These are phyloP conservation scores for Bipolaris victoriae DNA, from an alignment of 2,329 filamentous ascomycete genomes.

Conservation along the genomic window DNA sequence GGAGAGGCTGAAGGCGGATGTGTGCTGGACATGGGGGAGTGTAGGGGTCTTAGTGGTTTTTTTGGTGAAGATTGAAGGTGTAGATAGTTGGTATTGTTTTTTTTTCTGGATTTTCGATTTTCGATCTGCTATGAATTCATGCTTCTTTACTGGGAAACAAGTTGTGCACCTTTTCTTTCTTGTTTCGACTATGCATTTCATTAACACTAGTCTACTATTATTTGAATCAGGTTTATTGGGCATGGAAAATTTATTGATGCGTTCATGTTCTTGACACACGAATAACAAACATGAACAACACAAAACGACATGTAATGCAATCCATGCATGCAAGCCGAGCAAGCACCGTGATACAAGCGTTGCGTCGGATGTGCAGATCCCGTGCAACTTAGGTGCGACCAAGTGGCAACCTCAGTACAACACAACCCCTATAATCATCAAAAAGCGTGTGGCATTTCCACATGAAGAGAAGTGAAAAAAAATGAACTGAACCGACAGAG, in stretches of 20 bases:
- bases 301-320: constrained; percentile 11
- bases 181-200: too few species aligned
- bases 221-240: too few species aligned
- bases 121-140: constrained; percentile 4
- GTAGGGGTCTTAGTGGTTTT: too few species aligned
- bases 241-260: background rate
- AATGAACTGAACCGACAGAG: background rate
- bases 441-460: constrained; percentile 1
- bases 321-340: background rate
- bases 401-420: constrained; percentile 7
- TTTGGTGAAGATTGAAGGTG: background rate
- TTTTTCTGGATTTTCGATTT: background rate
- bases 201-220: background rate
- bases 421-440: constrained; percentile 2
- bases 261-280: background rate
- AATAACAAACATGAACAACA: background rate
- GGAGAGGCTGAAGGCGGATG: background rate
- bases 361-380: constrained; percentile 9
- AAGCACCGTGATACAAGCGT: constrained; percentile 9
- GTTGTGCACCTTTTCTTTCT: too few species aligned
- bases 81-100: constrained; percentile 1
- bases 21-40: background rate
- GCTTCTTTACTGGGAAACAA: background rate
- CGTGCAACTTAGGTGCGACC: constrained; percentile 17
- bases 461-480: background rate